A percentile compares a stretch with the other conserved stretches of the same genome.
Conservation (phyloP, 1,284 basidiomycete species). For the Farysia itapuensis region DNA sequence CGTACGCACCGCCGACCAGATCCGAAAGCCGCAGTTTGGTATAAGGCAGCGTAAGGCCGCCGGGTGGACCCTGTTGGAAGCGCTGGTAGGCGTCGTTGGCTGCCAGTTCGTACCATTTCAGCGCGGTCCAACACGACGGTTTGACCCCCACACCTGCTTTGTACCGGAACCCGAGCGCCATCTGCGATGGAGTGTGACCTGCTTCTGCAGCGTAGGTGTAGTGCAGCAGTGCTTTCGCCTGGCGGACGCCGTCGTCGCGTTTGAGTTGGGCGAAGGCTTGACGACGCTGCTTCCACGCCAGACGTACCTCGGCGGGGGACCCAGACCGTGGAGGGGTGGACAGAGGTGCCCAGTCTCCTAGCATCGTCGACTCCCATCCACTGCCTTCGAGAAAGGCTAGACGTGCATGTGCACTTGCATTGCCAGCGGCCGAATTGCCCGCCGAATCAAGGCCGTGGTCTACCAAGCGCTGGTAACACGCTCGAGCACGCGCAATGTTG, state of each 20-base stretch:
- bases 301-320: slow-evolving; percentile 16
- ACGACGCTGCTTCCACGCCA: slow-evolving; percentile 27
- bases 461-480: slow-evolving; percentile 42
- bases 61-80: slow-evolving; percentile 83
- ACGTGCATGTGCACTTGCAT: slow-evolving; percentile 53
- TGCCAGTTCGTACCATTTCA: slow-evolving; percentile 47
- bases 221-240: slow-evolving; percentile 74
- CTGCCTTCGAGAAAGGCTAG: slow-evolving; percentile 53
- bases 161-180: slow-evolving; percentile 90
- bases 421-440: slow-evolving; percentile 31
- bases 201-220: slow-evolving; percentile 90
- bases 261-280: slow-evolving; percentile 33
- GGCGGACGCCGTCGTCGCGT: slow-evolving; percentile 28
- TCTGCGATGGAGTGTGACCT: slow-evolving; percentile 81
- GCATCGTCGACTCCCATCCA: slow-evolving; percentile 39
- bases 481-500: slow-evolving; percentile 38
- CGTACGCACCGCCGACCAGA: slow-evolving; percentile 83
- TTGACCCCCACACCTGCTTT: slow-evolving; percentile 82
- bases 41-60: slow-evolving; percentile 81
- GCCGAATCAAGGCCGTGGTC: slow-evolving; percentile 20
- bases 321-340: slow-evolving; percentile 6
- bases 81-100: slow-evolving; percentile 65
- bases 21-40: slow-evolving; percentile 83
- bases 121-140: slow-evolving; percentile 67
- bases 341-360: slow-evolving; percentile 29